phyloP scores from a whole-genome alignment of 1,139 yeast species.

The Suhomyces bokatorum region DNA sequence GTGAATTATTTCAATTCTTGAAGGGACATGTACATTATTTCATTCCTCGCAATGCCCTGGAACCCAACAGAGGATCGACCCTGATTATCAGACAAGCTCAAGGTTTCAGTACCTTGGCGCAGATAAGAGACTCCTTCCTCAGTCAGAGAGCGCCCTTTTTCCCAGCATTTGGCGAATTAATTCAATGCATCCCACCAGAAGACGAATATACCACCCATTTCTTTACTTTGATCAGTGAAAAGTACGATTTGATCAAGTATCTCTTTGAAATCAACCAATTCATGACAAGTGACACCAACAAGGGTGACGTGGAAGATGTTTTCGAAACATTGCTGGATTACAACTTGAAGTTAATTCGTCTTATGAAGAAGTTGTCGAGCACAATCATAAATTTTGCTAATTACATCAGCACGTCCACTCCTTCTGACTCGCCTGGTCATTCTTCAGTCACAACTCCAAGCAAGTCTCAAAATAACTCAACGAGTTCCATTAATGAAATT shows the following conservation, averaged over 20 bases:
- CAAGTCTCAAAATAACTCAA: constrained; percentile 5
- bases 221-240: constrained; percentile 27
- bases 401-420: constrained; percentile 14
- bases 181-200: background rate
- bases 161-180: background rate
- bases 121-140: constrained; percentile 20
- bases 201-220: constrained; percentile 20
- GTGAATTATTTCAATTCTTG: constrained; percentile 21
- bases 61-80: background rate
- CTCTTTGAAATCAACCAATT: constrained; percentile 30
- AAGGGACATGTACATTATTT: constrained; percentile 17
- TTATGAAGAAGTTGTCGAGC: constrained; percentile 41
- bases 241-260: constrained; percentile 32
- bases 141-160: background rate
- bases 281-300: constrained; percentile 30
- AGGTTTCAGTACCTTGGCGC: constrained; percentile 21
- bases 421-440: constrained; percentile 7
- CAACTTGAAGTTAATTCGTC: constrained; percentile 47
- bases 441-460: constrained; percentile 7
- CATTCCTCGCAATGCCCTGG: constrained; percentile 7
- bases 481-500: constrained; percentile 4
- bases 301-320: constrained; percentile 46
- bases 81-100: constrained; percentile 9
- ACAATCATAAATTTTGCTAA: constrained; percentile 36
- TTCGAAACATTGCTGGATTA: constrained; percentile 46